A percentile compares a stretch with the other conserved stretches of the same genome.
These are phyloP conservation scores for Fusarium setosum DNA, from an alignment of 2,329 filamentous ascomycete species.

Conservation along the genomic window DNA sequence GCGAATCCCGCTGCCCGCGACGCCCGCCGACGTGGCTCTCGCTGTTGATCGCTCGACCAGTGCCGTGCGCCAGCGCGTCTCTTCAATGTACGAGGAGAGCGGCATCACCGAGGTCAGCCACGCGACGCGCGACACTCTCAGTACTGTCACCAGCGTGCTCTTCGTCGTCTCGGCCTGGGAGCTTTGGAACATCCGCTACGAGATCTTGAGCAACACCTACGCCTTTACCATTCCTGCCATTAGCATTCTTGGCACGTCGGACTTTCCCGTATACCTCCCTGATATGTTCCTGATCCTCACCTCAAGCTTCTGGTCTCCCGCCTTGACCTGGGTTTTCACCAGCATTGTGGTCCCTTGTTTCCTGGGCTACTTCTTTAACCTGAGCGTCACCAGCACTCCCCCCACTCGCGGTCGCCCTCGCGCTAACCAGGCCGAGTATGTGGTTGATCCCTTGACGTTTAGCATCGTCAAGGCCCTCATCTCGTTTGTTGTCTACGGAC, in stretches of 20 bases:
- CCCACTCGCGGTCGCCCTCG: constrained; percentile 56
- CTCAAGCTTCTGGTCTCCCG: constrained; percentile 84
- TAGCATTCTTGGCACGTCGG: constrained; percentile 63
- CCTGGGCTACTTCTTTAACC: constrained; percentile 90
- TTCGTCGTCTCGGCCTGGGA: constrained; percentile 76
- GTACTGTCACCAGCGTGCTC: constrained; percentile 79
- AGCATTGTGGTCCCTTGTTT: constrained; percentile 76
- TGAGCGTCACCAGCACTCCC: constrained; percentile 67
- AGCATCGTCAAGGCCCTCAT: constrained; percentile 88
- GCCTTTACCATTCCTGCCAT: constrained; percentile 78
- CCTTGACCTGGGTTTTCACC: constrained; percentile 80
- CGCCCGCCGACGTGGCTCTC: constrained; percentile 81
- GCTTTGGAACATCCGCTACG: constrained; percentile 73
- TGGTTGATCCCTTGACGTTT: constrained; percentile 88
- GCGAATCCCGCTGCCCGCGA: constrained; percentile 80
- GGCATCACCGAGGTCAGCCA: constrained; percentile 75
- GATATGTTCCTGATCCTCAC: constrained; percentile 85
- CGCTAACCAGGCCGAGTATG: constrained; percentile 60
- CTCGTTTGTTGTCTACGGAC: constrained; percentile 83
- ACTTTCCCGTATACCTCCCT: constrained; percentile 75
- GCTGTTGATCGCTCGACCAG: constrained; percentile 79
- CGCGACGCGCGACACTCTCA: constrained; percentile 75
- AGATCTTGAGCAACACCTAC: constrained; percentile 78
- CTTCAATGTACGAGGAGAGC: constrained; percentile 72
- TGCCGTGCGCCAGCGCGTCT: constrained; percentile 73